Base-by-base conservation (phyloP, 306 rosid species). In the Rubus parviflorus region DNA sequence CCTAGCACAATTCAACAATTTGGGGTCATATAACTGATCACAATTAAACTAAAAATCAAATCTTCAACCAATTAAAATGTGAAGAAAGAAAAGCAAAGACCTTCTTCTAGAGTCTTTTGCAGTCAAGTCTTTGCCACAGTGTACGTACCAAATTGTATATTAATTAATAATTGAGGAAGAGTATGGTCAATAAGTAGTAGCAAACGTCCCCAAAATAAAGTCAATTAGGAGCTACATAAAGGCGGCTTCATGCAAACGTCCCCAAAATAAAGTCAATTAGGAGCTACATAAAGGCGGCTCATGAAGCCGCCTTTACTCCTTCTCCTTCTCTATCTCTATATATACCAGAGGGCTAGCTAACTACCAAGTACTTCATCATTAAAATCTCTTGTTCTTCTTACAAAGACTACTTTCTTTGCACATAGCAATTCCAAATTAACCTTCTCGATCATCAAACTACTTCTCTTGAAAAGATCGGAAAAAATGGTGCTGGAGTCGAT, bases 401-500 rank as follows among this genome's bases (percentile, higher is more conserved):
- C 68, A 30, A 35, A 19, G 60, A 17, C 16, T 1, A 63, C 35
- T 30, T 30, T 30, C 35, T 30, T 30, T 30, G 35, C 35, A 30
- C 35, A 30, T 30, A 30, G 23, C 43, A 42, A 5, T 63, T 35
- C 14, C 45, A 9, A 62, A 4, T 42, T 7, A 42, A 63, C 22
- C 45, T 63, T 38, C 13, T 37, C 41, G 67, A 61, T 25, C 62
- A 56, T 60, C 66, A 60, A 68, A 45, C 37, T 23, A 23, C 16
- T 72, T 52, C 13, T 19, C 38, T 30, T 30, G 35, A 30, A 30
- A n/a, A n/a, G n/a, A n/a, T 53, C 23, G 2, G 38, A 23, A 40
- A 43, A 3, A 42, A 74, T 74, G 77, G 69, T 2, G 13, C 11
- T 45, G 9, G 57, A 74, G 68, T 17, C 48, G 49, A 65, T 65